Evolutionary conservation across 2,329 filamentous ascomycete genomes (phyloP), one percentile per base, ranked within the genome.

Genomic region (Thielaviopsis populi): DNA sequence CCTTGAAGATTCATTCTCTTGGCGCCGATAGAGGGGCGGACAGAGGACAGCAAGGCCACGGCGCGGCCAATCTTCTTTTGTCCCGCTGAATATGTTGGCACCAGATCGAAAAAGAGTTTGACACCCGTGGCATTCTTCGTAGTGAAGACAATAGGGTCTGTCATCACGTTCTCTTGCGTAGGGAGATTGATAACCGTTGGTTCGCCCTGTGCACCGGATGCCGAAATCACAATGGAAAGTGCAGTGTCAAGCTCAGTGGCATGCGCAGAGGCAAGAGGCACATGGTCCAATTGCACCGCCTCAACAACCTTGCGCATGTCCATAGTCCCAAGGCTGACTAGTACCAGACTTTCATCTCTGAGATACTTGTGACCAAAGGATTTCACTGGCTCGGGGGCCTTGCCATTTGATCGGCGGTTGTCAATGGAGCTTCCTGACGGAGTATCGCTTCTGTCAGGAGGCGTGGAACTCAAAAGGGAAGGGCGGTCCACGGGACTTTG

Each of bases 291-390:
- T 68, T 84, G 89, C 56, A 99, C 91, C 0, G 92, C 85, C 56
- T 89, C 83, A 4, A 86, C 77, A 41, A 83, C 81, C 74, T 94
- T 96, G 63, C 91, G 84, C 76, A 89, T 88, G 71, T 99, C 94
- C 89, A 96, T 96, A 0, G 89, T 92, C 0, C 94, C 94, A 8
- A 99, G 77, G 70, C 90, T 96, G 69, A 99, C 91, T 59, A 97
- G 79, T 3, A 99, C 83, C 78, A 99, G 85, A 67, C 89, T 89
- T 70, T 95, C 86, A 61, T 95, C 84, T 19, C 85, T 95, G 61
- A 99, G 80, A 74, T 97, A 99, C 63, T 92, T 85, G 77, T 99
- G 94, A 64, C 94, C 94, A 73, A 97, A 99, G 0, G 90, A 89
- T 75, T 97, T 97, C 68, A 97, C 83, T 4, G 91, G 87, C 68